phyloP scores from a whole-genome alignment of 2,329 filamentous ascomycete genomes.

The Exophiala calicioides region DNA sequence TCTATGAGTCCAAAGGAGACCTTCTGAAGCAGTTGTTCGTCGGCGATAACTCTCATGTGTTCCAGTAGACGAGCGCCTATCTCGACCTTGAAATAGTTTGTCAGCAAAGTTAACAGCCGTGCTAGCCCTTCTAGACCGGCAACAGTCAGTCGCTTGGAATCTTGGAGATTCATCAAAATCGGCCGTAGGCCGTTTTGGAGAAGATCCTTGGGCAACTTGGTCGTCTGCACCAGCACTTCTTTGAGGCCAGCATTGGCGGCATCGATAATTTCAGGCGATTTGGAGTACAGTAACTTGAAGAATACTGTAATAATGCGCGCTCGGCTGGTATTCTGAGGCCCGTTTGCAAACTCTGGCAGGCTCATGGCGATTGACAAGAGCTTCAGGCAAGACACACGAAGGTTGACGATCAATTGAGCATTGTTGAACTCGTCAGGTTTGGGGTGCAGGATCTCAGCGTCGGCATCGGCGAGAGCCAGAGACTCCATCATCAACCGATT shows the following conservation, averaged over 20 bases:
- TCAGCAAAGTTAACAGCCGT: conserved; percentile 83
- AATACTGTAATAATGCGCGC: conserved; percentile 85
- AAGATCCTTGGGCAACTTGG: conserved; percentile 91
- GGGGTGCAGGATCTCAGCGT: conserved; percentile 86
- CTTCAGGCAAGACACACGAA: conserved; percentile 90
- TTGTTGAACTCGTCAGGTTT: conserved; percentile 93
- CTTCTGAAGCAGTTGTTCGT: conserved; percentile 76
- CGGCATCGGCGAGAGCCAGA: conserved; percentile 87
- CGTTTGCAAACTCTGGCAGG: conserved; percentile 80
- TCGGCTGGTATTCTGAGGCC: conserved; percentile 65
- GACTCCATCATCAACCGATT: conserved; percentile 92
- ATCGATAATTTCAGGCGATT: conserved; percentile 87
- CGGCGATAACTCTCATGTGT: conserved; percentile 87
- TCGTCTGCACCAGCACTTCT: conserved; percentile 81
- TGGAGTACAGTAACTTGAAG: conserved; percentile 95
- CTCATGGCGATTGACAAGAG: conserved; percentile 90
- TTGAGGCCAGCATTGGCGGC: conserved; percentile 89
- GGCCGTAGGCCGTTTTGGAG: conserved; percentile 91
- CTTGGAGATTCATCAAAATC: conserved; percentile 94
- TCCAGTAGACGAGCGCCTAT: conserved; percentile 92
- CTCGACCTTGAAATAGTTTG: conserved; percentile 98
- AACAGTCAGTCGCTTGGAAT: conserved; percentile 84
- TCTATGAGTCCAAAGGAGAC: conserved; percentile 95
- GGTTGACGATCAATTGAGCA: conserved; percentile 88
- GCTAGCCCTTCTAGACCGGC: conserved; percentile 90